These are phyloP conservation scores for Kodamaea sp. DNA, from an alignment of 1,139 yeast genomes.

Conservation along the genomic window DNA sequence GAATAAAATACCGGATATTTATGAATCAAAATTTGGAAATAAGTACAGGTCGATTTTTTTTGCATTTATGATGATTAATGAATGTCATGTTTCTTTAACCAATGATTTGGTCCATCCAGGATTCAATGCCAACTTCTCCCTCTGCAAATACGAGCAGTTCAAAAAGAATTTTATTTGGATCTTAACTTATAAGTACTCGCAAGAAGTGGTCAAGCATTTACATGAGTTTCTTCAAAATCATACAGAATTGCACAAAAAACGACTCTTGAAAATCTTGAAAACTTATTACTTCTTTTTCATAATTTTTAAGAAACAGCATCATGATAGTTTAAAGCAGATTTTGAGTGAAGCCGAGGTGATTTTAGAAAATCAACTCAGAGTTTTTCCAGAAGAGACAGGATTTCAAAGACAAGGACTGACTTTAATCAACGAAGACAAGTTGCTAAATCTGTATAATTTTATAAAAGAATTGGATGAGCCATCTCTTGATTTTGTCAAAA, in stretches of 20 bases:
- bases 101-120: conserved; percentile 26
- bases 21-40: neutral
- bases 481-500: conserved; percentile 1
- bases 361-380: conserved; percentile 4
- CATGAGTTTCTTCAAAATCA: neutral
- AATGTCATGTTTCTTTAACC: conserved; percentile 13
- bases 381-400: conserved; percentile 3
- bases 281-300: conserved; percentile 10
- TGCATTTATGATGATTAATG: conserved; percentile 24
- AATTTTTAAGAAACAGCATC: conserved; percentile 12
- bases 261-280: conserved; percentile 8
- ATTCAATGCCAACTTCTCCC: conserved; percentile 21
- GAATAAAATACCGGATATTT: too few relatives aligned
- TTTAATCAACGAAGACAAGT: conserved; percentile 2
- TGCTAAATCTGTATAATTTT: conserved; percentile 1
- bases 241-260: neutral
- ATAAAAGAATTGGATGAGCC: conserved; percentile 3
- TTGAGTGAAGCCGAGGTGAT: conserved; percentile 10
- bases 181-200: conserved; percentile 19
- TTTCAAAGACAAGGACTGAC: conserved; percentile 3
- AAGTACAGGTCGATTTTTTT: neutral
- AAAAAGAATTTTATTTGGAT: conserved; percentile 21
- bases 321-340: conserved; percentile 7
- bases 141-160: conserved; percentile 6
- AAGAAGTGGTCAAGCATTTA: conserved; percentile 14